Base-by-base conservation (phyloP, 2,329 filamentous ascomycete genomes). In the Cladosporium cucumerinum region DNA sequence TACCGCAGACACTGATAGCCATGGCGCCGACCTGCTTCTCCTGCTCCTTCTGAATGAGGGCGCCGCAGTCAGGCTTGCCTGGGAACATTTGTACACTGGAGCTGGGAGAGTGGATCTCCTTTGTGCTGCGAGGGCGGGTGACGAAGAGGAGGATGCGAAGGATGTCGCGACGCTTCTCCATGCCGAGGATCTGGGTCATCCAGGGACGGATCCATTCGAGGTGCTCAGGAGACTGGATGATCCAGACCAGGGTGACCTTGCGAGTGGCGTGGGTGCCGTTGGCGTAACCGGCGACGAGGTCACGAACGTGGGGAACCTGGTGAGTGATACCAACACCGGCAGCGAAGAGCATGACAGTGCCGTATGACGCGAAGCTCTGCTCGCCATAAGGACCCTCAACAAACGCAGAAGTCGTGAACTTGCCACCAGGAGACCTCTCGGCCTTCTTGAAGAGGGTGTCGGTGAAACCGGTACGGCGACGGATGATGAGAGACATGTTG, bases 281-380 rank as follows among this genome's bases (percentile, higher is more conserved):
- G 81, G 82, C 82, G 82, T 86, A 73, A 77, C 81, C 78, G 57
- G 77, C 76, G 49, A 83, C 80, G 21, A 83, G 78, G 65, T 95
- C 89, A 63, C 88, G 89, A 10, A 97, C 85, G 76, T 96, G 96
- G 36, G 93, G 91, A 32, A 98, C 86, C 76, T 96, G 93, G 77
- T 98, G 94, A 0, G 94, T 97, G 78, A 99, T 98, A 67, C 95
- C 95, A 5, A 95, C 93, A 65, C 94, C 92, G 64, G 93, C 93
- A 14, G 94, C 93, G 74, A 97, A 93, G 64, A 99, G 88, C 68
- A 99, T 86, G 52, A 89, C 88, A 51, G 96, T 95, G 46, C 95
- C 94, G 78, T 97, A 98, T 8, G 93, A 97, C 77, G 93, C 89
- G 69, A 98, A 88, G 66, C 87, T 88, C 78, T 97, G 90, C 74